A percentile compares a stretch with the other conserved stretches of the same genome.
Evolutionary conservation across 345 rosid genomes (phyloP).

Genomic region (Lagerstroemia speciosa): DNA sequence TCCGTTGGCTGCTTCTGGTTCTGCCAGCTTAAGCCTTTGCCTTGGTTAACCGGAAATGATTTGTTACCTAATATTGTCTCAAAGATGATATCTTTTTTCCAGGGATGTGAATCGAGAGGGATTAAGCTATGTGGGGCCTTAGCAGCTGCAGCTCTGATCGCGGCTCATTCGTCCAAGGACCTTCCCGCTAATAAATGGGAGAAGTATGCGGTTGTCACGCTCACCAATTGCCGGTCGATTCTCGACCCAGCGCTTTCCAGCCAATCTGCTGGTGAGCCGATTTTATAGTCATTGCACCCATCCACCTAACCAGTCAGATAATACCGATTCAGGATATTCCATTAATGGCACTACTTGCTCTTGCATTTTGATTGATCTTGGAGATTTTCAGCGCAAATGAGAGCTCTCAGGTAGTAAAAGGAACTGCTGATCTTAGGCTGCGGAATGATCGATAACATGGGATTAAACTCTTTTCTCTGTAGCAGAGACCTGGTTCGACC

Average conservation of each 20-base stretch:
- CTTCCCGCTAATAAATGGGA: slow-evolving; percentile 15
- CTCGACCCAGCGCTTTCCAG: slow-evolving; percentile 51
- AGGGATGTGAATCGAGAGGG: slow-evolving; percentile 34
- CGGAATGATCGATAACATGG: neutral
- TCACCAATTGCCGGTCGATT: slow-evolving; percentile 50
- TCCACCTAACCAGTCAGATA: neutral
- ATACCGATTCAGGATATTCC: no score
- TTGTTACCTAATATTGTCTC: neutral
- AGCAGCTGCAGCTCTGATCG: slow-evolving; percentile 33
- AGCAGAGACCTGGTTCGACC: no score
- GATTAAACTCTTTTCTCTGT: neutral
- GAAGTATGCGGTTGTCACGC: slow-evolving; percentile 38
- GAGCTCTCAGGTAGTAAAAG: neutral
- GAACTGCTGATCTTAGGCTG: neutral
- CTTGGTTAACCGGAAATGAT: neutral
- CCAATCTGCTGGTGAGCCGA: slow-evolving; percentile 40
- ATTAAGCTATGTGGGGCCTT: slow-evolving; percentile 29
- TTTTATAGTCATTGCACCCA: neutral
- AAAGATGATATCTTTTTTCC: slow-evolving; percentile 1
- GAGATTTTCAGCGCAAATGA: neutral
- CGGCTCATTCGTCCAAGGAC: slow-evolving; percentile 20
- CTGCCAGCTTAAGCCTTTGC: neutral
- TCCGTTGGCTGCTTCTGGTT: no score
- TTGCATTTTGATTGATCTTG: neutral
- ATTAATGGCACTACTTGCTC: neutral